A percentile compares a stretch with the other conserved stretches of the same genome.
Evolutionary conservation across 2,329 filamentous ascomycete genomes (phyloP).

Genomic region (Aspergillus pseudoviridinutans): DNA sequence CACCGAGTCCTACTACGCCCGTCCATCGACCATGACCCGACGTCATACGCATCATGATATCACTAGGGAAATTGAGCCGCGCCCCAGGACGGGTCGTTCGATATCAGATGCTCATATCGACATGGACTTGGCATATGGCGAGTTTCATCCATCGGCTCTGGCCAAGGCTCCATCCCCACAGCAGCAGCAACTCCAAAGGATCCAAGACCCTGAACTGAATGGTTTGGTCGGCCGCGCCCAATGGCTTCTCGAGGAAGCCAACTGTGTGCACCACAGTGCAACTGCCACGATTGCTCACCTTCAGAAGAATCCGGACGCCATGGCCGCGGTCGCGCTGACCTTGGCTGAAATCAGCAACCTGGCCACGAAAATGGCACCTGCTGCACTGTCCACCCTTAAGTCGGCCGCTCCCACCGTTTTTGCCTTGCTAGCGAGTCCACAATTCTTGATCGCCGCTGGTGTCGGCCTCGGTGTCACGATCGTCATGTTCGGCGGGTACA

Average conservation of each 20-base stretch:
- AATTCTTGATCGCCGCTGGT: conserved; percentile 90
- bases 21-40: conserved; percentile 26
- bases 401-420: conserved; percentile 80
- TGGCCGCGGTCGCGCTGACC: conserved; percentile 88
- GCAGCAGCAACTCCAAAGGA: conserved; percentile 28
- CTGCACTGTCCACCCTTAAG: conserved; percentile 72
- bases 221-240: conserved; percentile 72
- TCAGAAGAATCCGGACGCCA: conserved; percentile 80
- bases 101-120: conserved; percentile 56
- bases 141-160: conserved; percentile 63
- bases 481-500: conserved; percentile 93
- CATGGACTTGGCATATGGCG: conserved; percentile 88
- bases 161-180: conserved; percentile 19
- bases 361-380: conserved; percentile 77
- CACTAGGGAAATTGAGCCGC: conserved; percentile 19
- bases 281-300: conserved; percentile 76
- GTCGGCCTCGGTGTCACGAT: conserved; percentile 90
- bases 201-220: conserved; percentile 57
- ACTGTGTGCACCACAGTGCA: conserved; percentile 83
- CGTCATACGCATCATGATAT: conserved; percentile 39
- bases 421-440: conserved; percentile 78
- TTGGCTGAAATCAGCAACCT: conserved; percentile 86
- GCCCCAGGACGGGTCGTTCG: conserved; percentile 26
- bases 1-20: conserved; percentile 17
- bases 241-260: conserved; percentile 73